Conservation (phyloP, 176 grass and related monocot genomes). For the Elymus sibiricus region DNA sequence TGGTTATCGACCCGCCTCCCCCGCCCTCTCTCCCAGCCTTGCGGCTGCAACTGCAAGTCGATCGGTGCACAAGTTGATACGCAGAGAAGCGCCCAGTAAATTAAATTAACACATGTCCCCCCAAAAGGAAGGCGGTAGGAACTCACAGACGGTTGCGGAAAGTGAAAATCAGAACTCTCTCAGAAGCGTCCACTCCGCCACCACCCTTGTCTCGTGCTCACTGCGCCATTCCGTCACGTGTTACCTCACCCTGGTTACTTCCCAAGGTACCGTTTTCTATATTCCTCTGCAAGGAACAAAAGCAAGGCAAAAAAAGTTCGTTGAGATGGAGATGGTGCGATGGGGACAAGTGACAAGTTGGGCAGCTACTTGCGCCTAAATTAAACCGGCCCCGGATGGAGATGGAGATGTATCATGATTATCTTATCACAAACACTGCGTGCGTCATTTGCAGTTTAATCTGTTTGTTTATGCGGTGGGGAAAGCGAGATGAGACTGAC, state of each 20-base stretch:
- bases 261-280: slow-evolving; percentile 2
- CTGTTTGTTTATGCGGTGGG: not conserved
- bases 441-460: slow-evolving; percentile 15
- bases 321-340: not conserved
- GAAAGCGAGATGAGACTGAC: slow-evolving; percentile 1
- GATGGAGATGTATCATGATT: not conserved
- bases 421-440: slow-evolving; percentile 14
- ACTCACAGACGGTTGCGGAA: not conserved
- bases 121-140: slow-evolving; percentile 10
- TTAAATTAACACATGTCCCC: not conserved
- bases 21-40: not conserved
- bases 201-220: not conserved
- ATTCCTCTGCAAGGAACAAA: slow-evolving; percentile 13
- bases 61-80: not conserved
- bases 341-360: slow-evolving; percentile 8
- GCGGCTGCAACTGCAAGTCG: too few relatives aligned
- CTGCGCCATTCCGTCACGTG: slow-evolving; percentile 32
- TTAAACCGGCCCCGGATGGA: not conserved
- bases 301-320: not conserved
- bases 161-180: not conserved
- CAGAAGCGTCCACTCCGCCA: slow-evolving; percentile 11
- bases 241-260: slow-evolving; percentile 1
- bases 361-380: not conserved
- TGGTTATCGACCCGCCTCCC: not conserved
- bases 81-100: not conserved